Base-by-base conservation (phyloP, 345 rosid genomes). In the Hevea brasiliensis region DNA sequence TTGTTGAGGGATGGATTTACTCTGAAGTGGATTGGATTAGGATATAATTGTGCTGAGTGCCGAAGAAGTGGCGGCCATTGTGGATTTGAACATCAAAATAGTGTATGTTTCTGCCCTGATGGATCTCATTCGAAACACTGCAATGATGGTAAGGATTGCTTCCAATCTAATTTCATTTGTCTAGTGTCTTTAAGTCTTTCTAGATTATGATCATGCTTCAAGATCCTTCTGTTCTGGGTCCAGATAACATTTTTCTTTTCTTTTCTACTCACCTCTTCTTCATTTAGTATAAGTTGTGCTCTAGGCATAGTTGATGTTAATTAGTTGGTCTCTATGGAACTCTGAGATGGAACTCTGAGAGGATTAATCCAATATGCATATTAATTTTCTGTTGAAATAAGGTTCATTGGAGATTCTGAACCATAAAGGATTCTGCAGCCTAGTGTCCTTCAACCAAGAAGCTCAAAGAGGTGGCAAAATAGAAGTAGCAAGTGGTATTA, bases 51-150 rank as follows among this genome's bases (percentile, higher is more conserved):
- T 57, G 71, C 12, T 42, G 40, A 48, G 21, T 81, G 84, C 53
- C 65, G 4, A 15, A 61, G n/a, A 35, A 85, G 80, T 14, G 77
- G 81, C 5, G 86, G 80, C 3, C 24, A 7, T 3, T 82, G 84
- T 21, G 81, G 88, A 54, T 37, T 63, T 21, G 70, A 73, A 42
- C 65, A 66, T 3, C 69, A 32, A 24, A 42, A 18, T 3, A 54
- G 59, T 61, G 48, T 59, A 14, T 77, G 82, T 76, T 82, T 68
- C 71, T 76, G 84, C 56, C 81, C 45, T 5, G 77, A 72, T 60
- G 63, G 79, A 67, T 44, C 74, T 20, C 74, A 54, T 50, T 18
- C 67, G 18, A 48, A 35, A 4, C 50, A 40, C 79, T 76, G 82
- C 73, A 56, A 48, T 35, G 15, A 72, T 26, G 71, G 87, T 77